Conservation (phyloP, 768 basidiomycete genomes). For the Suillus subaureus region DNA sequence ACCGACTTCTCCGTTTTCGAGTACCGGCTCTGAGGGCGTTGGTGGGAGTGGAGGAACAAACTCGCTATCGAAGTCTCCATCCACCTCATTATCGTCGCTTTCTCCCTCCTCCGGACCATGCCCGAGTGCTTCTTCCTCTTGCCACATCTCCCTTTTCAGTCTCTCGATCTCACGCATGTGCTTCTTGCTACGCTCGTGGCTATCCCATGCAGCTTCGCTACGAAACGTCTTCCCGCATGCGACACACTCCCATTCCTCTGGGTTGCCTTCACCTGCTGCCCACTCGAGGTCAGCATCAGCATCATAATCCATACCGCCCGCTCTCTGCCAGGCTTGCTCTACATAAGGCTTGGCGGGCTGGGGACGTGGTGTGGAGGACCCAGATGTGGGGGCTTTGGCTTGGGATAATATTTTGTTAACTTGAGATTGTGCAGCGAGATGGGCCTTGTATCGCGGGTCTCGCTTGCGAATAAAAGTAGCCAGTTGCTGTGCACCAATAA, state of each 20-base stretch:
- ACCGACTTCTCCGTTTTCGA: slow-evolving; percentile 7
- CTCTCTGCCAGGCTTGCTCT: slow-evolving; percentile 90
- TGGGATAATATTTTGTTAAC: slow-evolving; percentile 27
- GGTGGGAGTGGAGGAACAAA: slow-evolving; percentile 16
- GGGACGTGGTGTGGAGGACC: slow-evolving; percentile 33
- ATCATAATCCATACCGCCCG: slow-evolving; percentile 31
- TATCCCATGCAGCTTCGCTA: slow-evolving; percentile 93
- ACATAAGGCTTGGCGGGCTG: slow-evolving; percentile 48
- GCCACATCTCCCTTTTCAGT: slow-evolving; percentile 74
- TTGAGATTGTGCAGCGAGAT: slow-evolving; percentile 52
- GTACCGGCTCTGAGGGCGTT: slow-evolving; percentile 10
- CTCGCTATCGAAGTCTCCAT: slow-evolving; percentile 9
- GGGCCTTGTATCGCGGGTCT: slow-evolving; percentile 82
- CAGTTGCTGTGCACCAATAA: slow-evolving; percentile 53
- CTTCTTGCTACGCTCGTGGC: slow-evolving; percentile 94
- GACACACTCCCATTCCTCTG: slow-evolving; percentile 94
- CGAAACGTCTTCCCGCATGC: slow-evolving; percentile 88
- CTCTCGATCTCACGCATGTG: slow-evolving; percentile 86
- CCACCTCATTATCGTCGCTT: slow-evolving; percentile 23
- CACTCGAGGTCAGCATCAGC: slow-evolving; percentile 71
- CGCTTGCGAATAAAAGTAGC: slow-evolving; percentile 80
- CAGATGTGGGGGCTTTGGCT: slow-evolving; percentile 22
- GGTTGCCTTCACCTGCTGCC: slow-evolving; percentile 69
- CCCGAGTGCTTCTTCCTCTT: slow-evolving; percentile 70
- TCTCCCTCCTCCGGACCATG: slow-evolving; percentile 41